Base-by-base conservation (phyloP, 2,329 filamentous ascomycete species). In the Pseudocercospora cruenta region DNA sequence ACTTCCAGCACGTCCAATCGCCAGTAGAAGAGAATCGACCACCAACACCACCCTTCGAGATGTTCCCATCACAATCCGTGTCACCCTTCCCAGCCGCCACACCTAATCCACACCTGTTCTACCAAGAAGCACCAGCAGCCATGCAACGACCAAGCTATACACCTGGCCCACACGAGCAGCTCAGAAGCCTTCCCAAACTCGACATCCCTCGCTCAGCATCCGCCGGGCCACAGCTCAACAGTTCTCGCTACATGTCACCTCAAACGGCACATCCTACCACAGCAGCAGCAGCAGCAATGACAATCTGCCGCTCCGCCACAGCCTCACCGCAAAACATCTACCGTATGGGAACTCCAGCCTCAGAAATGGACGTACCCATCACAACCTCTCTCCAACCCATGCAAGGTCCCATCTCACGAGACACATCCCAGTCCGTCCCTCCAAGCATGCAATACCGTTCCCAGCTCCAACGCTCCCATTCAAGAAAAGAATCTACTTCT, bases 341-440 rank as follows among this genome's bases (percentile, higher is more conserved):
- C 80, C 88, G 91, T 62, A 90, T 92, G 69, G 90, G 88, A n/a
- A 96, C 92, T 0, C 93, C 94, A 16, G 91, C 94, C 77, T 96
- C 94, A 1, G 93, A 96, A 75, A 90, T 94, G 84, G 94, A 97
- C 76, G 88, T 94, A 12, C 94, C 94, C 0, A 81, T 96, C 66
- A 95, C 92, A 0, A 73, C 88, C 16, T 39, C 49, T 36, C 58
- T 64, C 3, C 55, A 64, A 7, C 65, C 67, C 10, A 61, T 63
- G 19, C 49, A 57, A 5, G 91, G 90, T 0, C 91, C 91, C 6
- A 84, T 96, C 33, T 85, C 90, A 53, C 90, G 94, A 59, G 90
- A 95, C 74, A 83, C 85, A 55, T 96, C 93, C 26, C 93, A 97
- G 78, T 97, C 94, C 4, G 94, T 97, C 0, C 94, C 94, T 51